Evolutionary conservation across 768 basidiomycete species (phyloP).

Genomic region (Tricholoma sp.): DNA sequence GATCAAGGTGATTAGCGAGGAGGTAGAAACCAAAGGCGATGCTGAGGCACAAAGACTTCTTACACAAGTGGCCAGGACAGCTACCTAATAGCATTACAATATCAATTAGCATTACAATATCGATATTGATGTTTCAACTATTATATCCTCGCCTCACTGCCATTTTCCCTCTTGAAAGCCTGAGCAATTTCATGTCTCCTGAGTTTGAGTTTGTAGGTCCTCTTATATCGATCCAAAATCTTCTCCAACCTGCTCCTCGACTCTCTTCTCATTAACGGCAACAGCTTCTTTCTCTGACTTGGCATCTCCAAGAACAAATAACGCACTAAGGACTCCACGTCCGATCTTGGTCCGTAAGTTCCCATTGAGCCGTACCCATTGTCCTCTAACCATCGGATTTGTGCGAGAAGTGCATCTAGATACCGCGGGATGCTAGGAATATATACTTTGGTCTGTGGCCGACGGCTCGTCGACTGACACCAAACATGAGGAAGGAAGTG

Average conservation of each 20-base stretch:
- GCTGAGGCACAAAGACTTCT: not conserved
- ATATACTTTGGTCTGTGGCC: constrained; percentile 6
- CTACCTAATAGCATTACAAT: not conserved
- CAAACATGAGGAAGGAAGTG: too few relatives aligned
- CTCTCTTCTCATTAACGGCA: constrained; percentile 11
- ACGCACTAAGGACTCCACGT: not conserved
- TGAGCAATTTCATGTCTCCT: not conserved
- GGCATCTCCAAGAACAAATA: too few relatives aligned
- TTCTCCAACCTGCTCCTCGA: constrained; percentile 11
- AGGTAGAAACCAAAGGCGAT: not conserved
- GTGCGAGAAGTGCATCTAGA: constrained; percentile 14
- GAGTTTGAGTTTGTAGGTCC: constrained; percentile 5
- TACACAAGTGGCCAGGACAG: not conserved
- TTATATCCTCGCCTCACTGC: not conserved
- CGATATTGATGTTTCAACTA: not conserved
- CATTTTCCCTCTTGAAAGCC: not conserved
- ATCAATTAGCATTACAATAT: too few relatives aligned
- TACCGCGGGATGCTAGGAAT: constrained; percentile 5
- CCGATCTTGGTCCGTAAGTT: not conserved
- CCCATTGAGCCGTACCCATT: constrained; percentile 7
- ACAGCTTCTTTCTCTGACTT: constrained; percentile 14
- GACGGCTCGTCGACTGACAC: constrained; percentile 12
- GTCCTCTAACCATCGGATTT: constrained; percentile 10
- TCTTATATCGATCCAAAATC: constrained; percentile 13
- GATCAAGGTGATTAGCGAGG: not conserved